Conservation (phyloP, 1,284 basidiomycete genomes). For the Fomes fomentarius region DNA sequence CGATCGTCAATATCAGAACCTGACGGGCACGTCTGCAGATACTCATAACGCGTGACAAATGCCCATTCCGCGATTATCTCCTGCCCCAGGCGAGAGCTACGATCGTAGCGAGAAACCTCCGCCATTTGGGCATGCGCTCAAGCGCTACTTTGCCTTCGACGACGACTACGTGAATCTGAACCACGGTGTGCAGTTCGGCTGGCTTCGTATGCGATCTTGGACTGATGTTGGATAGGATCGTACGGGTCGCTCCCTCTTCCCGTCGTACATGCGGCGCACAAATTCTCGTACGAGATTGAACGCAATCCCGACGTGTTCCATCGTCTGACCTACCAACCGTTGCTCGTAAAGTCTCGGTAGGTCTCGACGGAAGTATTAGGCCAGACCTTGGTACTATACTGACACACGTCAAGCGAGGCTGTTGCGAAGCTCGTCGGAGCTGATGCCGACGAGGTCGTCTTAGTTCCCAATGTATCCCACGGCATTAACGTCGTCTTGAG, state of each 20-base stretch:
- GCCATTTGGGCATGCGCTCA: constrained; percentile 60
- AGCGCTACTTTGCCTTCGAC: constrained; percentile 61
- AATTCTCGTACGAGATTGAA: constrained; percentile 54
- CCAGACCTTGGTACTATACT: too few relatives aligned
- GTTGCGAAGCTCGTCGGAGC: constrained; percentile 67
- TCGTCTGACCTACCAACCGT: constrained; percentile 43
- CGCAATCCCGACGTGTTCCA: constrained; percentile 66
- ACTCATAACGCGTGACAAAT: too few relatives aligned
- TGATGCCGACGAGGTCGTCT: constrained; percentile 61
- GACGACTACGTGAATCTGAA: constrained; percentile 68
- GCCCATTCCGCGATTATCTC: constrained; percentile 4
- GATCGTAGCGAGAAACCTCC: constrained; percentile 38
- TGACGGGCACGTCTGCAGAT: too few relatives aligned
- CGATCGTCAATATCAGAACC: too few relatives aligned
- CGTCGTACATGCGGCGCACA: constrained; percentile 55
- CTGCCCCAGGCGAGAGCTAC: constrained; percentile 23
- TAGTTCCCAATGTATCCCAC: constrained; percentile 68
- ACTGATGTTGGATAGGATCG: constrained; percentile 48
- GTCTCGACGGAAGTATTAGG: not conserved
- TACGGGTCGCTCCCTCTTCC: constrained; percentile 70
- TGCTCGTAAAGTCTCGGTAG: constrained; percentile 47
- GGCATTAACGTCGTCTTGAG: constrained; percentile 69
- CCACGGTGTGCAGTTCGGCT: constrained; percentile 45
- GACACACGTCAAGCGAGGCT: constrained; percentile 28
- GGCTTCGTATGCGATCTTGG: not conserved